Evolutionary conservation across 2,329 filamentous ascomycete genomes (phyloP), one percentile per base, ranked within the genome.

Genomic region (Epichloe festucae): DNA sequence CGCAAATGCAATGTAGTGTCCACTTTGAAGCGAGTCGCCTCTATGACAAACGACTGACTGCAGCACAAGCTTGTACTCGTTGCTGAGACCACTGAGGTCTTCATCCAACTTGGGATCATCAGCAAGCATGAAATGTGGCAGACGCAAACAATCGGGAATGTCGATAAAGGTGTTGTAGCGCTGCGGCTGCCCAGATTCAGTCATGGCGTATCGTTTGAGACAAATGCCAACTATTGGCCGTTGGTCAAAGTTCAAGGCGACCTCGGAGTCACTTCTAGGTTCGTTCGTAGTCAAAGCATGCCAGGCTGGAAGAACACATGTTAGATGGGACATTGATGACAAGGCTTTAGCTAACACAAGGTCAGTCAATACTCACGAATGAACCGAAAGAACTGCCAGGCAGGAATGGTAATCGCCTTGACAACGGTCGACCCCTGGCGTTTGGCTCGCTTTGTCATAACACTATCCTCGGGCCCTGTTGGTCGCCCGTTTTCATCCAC

Each of bases 331-430:
- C 6, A 36, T 14, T 36, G 17, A 23, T n/a, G 39, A 3, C 7
- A n/a, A 23, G n/a, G 6, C 11, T 27, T 27, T n/a, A n/a, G 14
- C 21, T 17, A 42, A 42, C 17, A 42, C 40, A 5, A 21, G n/a
- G 23, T 15, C 46, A 51, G 50, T 7, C 50, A 50, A 55, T 60
- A 75, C 85, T 70, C 72, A 89, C 86, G 90, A 60, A 96, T 89
- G 27, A 97, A 73, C 61, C 87, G 89, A 69, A 96, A 97, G 63
- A 97, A 95, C 62, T 96, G 91, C 89, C 90, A 97, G 2, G 93
- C 93, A 39, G 91, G 91, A 73, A 97, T 95, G 53, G 91, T 84
- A 14, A 97, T 86, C 60, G 95, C 90, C 62, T 91, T 95, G 58
- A 70, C 74, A 52, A 75, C 72, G 2, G 70, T 74, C 12, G 76